Evolutionary conservation across 2,329 filamentous ascomycete species (phyloP), one percentile per base, ranked within the genome.

Genomic region (Colletotrichum falcatum): DNA sequence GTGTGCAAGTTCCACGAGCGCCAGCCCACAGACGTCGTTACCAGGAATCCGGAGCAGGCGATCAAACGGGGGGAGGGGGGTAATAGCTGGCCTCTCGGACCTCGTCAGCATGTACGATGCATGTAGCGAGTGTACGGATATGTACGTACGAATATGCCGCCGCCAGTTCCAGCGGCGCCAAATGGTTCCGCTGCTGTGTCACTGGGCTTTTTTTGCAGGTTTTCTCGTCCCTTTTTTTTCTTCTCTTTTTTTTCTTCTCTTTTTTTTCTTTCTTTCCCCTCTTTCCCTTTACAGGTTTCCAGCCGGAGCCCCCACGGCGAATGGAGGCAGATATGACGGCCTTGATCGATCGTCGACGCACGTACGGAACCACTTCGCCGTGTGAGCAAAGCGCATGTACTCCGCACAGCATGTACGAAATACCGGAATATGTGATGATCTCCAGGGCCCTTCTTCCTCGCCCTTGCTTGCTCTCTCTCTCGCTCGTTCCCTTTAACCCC

Each of bases 371-470:
- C n/a, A 30, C 18, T n/a, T n/a, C 28, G 56, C 30, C 39, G 30
- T 60, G 28, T 16, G 8, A 35, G 49, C 58, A 14, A 18, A 35
- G 49, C 58, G 26, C 33, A 8, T 20, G 11, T 23, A n/a, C n/a
- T n/a, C n/a, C n/a, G n/a, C n/a, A n/a, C n/a, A n/a, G 14, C 8
- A 42, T 42, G 39, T 42, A 42, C 18, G 39, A 4, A 44, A 44
- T 44, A n/a, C 42, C 42, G 42, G 42, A 44, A 33, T 26, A 53
- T 62, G 48, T 54, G 28, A 35, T 55, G 61, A 70, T 66, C 66
- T 66, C 62, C 62, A 66, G 62, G 55, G 66, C 62, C 58, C 44
- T 65, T 61, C 23, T 68, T 35, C 39, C 26, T 33, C 53, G 46
- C 48, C 39, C 59, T 20, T 59, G 33, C 37, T 33, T 7, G 7